Conservation (phyloP, 129 eudicot species). For the Saposhnikovia divaricata region DNA sequence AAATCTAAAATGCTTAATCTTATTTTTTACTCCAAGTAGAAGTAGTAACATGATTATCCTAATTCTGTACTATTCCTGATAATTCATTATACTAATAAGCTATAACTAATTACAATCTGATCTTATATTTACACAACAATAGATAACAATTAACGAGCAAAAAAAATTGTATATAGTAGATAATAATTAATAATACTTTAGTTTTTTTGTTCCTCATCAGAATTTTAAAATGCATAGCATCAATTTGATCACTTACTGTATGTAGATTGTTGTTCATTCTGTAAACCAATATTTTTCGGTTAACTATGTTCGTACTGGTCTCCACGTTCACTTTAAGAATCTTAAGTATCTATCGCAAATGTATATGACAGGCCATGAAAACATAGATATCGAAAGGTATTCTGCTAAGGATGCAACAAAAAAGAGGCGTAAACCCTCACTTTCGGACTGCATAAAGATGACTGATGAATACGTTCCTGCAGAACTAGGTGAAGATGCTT, state of each 20-base stretch:
- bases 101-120: too few relatives aligned
- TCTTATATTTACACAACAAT: too few relatives aligned
- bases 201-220: background rate
- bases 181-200: background rate
- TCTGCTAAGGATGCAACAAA: slow-evolving; percentile 27
- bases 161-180: too few relatives aligned
- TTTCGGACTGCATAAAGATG: slow-evolving; percentile 48
- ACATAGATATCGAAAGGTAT: slow-evolving; percentile 32
- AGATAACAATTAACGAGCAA: too few relatives aligned
- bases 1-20: background rate
- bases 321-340: background rate
- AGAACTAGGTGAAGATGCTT: slow-evolving; percentile 53
- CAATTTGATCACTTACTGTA: background rate
- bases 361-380: slow-evolving; percentile 10
- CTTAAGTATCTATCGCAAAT: background rate
- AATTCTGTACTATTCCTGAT: background rate
- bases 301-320: background rate
- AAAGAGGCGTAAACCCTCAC: slow-evolving; percentile 27
- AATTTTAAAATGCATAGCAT: background rate
- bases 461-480: slow-evolving; percentile 64
- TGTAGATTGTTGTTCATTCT: background rate
- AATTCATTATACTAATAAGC: background rate
- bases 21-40: background rate
- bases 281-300: background rate
- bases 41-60: background rate